A percentile compares a stretch with the other conserved stretches of the same genome.
Conservation (phyloP, 768 basidiomycete genomes). For the Rhodocollybia butyracea region DNA sequence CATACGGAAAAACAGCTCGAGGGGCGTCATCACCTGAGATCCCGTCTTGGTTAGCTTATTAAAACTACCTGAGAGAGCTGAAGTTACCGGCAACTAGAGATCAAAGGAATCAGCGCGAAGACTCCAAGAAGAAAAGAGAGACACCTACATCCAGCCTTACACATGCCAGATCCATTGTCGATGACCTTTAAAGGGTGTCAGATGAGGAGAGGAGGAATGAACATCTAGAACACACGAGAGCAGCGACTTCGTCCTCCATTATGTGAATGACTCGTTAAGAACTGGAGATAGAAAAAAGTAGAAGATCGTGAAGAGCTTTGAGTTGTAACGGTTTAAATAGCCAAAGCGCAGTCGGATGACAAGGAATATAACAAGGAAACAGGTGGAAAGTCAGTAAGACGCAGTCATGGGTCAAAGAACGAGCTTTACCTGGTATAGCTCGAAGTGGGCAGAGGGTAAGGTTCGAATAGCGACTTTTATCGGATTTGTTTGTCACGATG, state of each 20-base stretch:
- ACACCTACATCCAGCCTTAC: constrained; percentile 76
- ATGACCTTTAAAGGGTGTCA: constrained; percentile 41
- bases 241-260: constrained; percentile 28
- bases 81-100: constrained; percentile 35
- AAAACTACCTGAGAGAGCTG: neutral
- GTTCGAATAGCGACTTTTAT: neutral
- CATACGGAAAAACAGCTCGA: constrained; percentile 75
- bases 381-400: neutral
- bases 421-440: neutral
- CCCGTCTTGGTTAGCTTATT: constrained; percentile 4
- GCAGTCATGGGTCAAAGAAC: neutral
- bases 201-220: neutral
- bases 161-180: constrained; percentile 83
- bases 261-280: constrained; percentile 14
- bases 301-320: constrained; percentile 5
- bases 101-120: constrained; percentile 12
- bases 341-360: neutral
- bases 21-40: constrained; percentile 62
- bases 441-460: constrained; percentile 4
- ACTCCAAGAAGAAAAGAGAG: neutral
- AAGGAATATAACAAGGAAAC: neutral
- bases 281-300: constrained; percentile 4
- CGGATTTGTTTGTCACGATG: constrained; percentile 1
- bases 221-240: constrained; percentile 14
- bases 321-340: neutral